Percentiles rank a stretch among this genome's conserved stretches.
These are phyloP conservation scores for Coemansia pectinata DNA, from an alignment of 192 early-diverging fungal species.

Conservation along the genomic window DNA sequence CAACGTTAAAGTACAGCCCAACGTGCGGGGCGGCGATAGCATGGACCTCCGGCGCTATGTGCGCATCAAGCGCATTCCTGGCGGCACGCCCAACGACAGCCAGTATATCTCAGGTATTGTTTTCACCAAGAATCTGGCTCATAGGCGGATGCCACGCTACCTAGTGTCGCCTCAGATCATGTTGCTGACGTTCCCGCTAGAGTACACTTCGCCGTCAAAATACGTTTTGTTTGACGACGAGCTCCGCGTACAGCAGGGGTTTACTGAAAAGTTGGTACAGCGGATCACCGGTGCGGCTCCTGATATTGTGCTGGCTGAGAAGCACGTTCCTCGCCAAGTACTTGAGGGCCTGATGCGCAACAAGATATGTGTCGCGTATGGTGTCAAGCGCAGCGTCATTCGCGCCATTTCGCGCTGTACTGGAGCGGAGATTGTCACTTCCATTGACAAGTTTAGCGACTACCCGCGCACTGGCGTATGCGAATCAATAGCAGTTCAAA, in stretches of 20 bases:
- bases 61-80: constrained; percentile 95
- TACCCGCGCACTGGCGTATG: constrained; percentile 80
- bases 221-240: constrained; percentile 81
- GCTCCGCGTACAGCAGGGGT: constrained; percentile 80
- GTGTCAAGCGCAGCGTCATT: constrained; percentile 86
- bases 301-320: constrained; percentile 77
- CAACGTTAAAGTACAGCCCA: constrained; percentile 30
- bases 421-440: constrained; percentile 76
- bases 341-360: constrained; percentile 78
- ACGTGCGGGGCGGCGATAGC: constrained; percentile 75
- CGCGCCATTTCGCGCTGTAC: constrained; percentile 85
- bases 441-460: constrained; percentile 76
- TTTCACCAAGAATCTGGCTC: constrained; percentile 90
- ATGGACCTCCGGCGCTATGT: constrained; percentile 90
- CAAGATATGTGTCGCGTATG: constrained; percentile 78
- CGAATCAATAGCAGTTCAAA: constrained; percentile 72
- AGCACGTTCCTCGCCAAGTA: constrained; percentile 80
- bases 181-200: constrained; percentile 83
- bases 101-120: constrained; percentile 89
- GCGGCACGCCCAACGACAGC: constrained; percentile 74
- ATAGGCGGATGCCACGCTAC: constrained; percentile 81
- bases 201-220: constrained; percentile 65
- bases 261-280: constrained; percentile 75
- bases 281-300: constrained; percentile 79
- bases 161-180: constrained; percentile 77